Percentiles rank a stretch among this genome's conserved stretches.
Conservation (phyloP, 1,284 basidiomycete genomes). For the Puccinia coronata region DNA sequence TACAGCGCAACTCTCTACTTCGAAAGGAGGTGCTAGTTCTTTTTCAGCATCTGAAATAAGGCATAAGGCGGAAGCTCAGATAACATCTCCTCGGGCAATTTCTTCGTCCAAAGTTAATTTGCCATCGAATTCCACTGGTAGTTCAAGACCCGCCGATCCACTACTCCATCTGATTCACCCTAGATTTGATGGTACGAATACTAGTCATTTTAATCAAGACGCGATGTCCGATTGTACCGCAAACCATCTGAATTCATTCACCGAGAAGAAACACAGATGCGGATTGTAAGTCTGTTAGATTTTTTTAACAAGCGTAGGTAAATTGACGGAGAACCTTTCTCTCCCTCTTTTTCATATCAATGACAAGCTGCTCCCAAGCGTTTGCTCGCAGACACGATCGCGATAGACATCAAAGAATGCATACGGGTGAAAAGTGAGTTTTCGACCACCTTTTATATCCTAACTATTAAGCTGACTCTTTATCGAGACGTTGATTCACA, state of each 20-base stretch:
- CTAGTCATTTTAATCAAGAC: conserved; percentile 11
- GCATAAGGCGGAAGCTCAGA: conserved; percentile 2
- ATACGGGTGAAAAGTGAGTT: conserved; percentile 48
- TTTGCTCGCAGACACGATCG: conserved; percentile 46
- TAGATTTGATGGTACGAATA: not conserved
- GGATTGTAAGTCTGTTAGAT: conserved; percentile 32
- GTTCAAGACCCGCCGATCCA: conserved; percentile 2
- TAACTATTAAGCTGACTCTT: not conserved
- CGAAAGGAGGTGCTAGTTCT: not conserved
- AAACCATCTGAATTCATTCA: not conserved
- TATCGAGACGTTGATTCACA: not conserved
- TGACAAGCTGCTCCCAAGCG: conserved; percentile 44
- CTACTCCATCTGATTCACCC: not conserved
- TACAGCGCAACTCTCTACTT: not conserved
- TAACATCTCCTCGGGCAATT: not conserved
- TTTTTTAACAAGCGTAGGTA: not conserved
- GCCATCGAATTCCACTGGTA: not conserved
- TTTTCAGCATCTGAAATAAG: not conserved
- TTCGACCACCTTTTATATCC: not conserved
- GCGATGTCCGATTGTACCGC: not conserved
- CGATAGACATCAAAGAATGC: conserved; percentile 48
- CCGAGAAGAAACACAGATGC: conserved; percentile 45
- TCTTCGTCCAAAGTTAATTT: not conserved
- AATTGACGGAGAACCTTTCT: too few species aligned
- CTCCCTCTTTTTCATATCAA: not conserved